phyloP scores from a whole-genome alignment of 345 rosid genomes.

The Syzygium grande region DNA sequence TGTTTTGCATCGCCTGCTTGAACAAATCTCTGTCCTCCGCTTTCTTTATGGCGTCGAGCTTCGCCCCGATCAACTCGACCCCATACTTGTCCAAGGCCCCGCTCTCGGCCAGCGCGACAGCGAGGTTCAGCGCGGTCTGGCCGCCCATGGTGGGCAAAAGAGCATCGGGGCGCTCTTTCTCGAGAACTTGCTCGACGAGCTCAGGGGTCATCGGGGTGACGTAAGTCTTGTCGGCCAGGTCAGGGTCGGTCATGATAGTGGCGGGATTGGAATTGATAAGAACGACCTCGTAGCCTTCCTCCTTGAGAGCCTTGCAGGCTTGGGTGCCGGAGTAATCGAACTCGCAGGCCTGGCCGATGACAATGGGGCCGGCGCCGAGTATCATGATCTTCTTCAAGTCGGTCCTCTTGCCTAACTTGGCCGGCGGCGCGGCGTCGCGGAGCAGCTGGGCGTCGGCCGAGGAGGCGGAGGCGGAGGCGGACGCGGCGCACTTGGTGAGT shows the following conservation, averaged over 20 bases:
- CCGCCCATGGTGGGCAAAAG: conserved; percentile 97
- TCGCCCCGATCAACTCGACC: conserved; percentile 90
- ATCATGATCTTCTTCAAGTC: conserved; percentile 90
- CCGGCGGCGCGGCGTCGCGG: not conserved
- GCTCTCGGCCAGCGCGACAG: conserved; percentile 77
- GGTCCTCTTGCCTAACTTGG: conserved; percentile 43
- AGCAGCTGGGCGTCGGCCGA: not conserved
- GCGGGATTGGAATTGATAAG: conserved; percentile 95
- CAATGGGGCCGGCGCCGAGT: conserved; percentile 96
- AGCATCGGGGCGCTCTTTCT: conserved; percentile 85
- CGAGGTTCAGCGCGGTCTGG: conserved; percentile 90
- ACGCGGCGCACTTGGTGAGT: conserved; percentile 1
- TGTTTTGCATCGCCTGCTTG: conserved; percentile 81
- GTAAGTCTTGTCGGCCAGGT: conserved; percentile 79
- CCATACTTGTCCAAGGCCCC: conserved; percentile 69
- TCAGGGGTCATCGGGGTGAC: conserved; percentile 88
- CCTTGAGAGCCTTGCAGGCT: conserved; percentile 83
- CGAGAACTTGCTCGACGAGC: conserved; percentile 73
- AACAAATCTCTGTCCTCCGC: conserved; percentile 91
- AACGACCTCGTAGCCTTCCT: conserved; percentile 84
- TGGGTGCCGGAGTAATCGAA: conserved; percentile 98
- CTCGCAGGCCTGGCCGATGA: conserved; percentile 97
- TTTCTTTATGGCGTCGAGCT: conserved; percentile 82
- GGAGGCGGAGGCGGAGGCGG: not conserved
- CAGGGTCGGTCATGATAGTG: conserved; percentile 98